A percentile compares a stretch with the other conserved stretches of the same genome.
phyloP scores from a whole-genome alignment of 768 basidiomycete species.

The Holtermanniella nyarrowii region DNA sequence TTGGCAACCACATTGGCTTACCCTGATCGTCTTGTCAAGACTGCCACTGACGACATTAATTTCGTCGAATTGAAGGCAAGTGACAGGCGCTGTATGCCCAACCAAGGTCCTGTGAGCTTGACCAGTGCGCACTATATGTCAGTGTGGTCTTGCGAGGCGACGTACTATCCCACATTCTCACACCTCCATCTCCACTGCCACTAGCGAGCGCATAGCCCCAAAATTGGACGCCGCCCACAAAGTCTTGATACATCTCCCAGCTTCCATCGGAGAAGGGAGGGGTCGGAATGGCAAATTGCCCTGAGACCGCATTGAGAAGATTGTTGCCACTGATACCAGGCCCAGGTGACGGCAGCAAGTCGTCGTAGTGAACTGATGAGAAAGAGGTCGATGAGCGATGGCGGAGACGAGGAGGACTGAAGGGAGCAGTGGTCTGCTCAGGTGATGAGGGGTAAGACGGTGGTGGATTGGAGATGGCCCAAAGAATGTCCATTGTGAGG shows the following conservation, averaged over 20 bases:
- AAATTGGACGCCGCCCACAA: conserved; percentile 93
- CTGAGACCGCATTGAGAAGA: conserved; percentile 48
- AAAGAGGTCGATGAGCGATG: conserved; percentile 36
- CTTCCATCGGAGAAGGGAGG: conserved; percentile 82
- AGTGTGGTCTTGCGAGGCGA: conserved; percentile 14
- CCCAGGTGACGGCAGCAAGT: conserved; percentile 25
- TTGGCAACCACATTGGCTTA: conserved; percentile 41
- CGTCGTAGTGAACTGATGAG: conserved; percentile 32
- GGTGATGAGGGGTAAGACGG: conserved; percentile 11
- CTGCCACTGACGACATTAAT: conserved; percentile 84
- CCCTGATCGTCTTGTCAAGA: conserved; percentile 83
- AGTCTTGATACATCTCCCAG: conserved; percentile 93
- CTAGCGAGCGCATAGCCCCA: conserved; percentile 98
- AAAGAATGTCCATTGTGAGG: conserved; percentile 98
- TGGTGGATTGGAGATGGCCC: conserved; percentile 91
- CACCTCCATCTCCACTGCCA: conserved; percentile 92
- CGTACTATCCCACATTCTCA: conserved; percentile 99
- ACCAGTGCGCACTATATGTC: conserved; percentile 76
- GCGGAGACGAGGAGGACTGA: conserved; percentile 12
- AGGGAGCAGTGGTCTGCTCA: conserved; percentile 3
- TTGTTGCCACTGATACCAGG: conserved; percentile 26
- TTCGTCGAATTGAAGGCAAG: conserved; percentile 91
- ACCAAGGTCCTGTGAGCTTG: conserved; percentile 86
- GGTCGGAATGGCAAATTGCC: conserved; percentile 65
- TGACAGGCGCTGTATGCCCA: conserved; percentile 88